These are phyloP conservation scores for Chloris gayana DNA, from an alignment of 176 grass and related monocot genomes.

Conservation along the genomic window DNA sequence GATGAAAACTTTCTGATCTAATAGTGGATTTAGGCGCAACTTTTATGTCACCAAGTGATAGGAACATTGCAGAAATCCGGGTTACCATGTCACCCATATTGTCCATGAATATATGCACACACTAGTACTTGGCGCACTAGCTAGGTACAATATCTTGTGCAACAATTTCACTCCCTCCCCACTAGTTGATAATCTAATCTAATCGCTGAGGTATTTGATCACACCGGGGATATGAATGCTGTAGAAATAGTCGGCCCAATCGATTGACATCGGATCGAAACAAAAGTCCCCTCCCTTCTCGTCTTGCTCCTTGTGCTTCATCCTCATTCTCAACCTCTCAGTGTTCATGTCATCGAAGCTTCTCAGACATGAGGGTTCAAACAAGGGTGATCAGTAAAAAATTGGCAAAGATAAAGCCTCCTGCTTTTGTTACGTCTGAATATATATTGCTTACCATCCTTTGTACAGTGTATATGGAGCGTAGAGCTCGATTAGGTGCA, in stretches of 20 bases:
- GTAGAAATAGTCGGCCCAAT: not conserved
- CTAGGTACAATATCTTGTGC: too few species aligned
- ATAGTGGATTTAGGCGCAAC: too few species aligned
- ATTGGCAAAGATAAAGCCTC: not conserved
- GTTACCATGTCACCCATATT: too few species aligned
- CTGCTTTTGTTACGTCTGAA: not conserved
- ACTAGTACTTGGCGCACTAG: too few species aligned
- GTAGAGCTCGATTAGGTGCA: not conserved
- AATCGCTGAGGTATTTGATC: not conserved
- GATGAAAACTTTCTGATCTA: too few species aligned
- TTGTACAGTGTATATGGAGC: not conserved
- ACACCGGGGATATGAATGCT: not conserved
- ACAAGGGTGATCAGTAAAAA: not conserved
- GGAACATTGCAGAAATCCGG: too few species aligned
- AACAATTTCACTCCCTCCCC: too few species aligned
- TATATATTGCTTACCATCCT: not conserved
- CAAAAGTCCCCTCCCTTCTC: not conserved
- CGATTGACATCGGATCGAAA: not conserved
- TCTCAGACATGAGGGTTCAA: not conserved
- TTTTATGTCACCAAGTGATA: too few species aligned
- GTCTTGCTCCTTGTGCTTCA: not conserved
- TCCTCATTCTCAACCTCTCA: not conserved
- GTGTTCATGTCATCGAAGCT: not conserved
- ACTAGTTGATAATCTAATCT: not conserved
- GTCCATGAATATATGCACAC: too few species aligned